phyloP scores from a whole-genome alignment of 306 rosid species.

The Clitoria ternatea region DNA sequence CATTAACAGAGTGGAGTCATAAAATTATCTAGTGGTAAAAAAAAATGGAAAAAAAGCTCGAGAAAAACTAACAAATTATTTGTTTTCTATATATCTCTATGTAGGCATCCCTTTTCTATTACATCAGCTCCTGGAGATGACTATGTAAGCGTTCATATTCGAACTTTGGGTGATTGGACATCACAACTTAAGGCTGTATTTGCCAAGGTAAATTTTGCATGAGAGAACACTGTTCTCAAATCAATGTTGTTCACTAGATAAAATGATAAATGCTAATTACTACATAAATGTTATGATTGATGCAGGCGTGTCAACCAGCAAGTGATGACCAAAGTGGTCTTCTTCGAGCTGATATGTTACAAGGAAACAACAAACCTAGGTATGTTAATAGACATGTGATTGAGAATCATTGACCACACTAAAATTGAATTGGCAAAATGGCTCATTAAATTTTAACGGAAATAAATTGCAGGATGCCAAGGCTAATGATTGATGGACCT shows the following conservation, averaged over 20 bases:
- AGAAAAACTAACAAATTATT: too few species aligned
- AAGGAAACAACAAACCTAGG: conserved; percentile 52
- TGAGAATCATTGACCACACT: neutral
- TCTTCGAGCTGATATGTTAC: conserved; percentile 59
- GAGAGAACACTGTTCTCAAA: neutral
- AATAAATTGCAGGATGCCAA: conserved; percentile 62
- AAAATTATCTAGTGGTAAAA: too few species aligned
- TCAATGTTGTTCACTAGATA: neutral
- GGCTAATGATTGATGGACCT: conserved; percentile 67
- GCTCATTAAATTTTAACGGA: neutral
- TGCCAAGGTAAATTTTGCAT: conserved; percentile 50
- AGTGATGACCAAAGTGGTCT: conserved; percentile 68
- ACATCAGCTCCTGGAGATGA: conserved; percentile 90
- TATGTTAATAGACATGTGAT: neutral
- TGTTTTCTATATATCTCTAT: too few species aligned
- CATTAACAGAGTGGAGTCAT: neutral
- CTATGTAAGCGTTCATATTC: conserved; percentile 71
- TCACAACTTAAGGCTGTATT: conserved; percentile 65
- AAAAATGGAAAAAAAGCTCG: too few species aligned
- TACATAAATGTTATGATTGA: neutral
- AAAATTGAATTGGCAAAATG: neutral
- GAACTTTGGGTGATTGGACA: conserved; percentile 88
- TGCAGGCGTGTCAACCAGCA: conserved; percentile 80
- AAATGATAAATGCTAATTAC: conserved; percentile 3
- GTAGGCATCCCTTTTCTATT: conserved; percentile 84